Evolutionary conservation across 1,139 yeast species (phyloP), one percentile per base, ranked within the genome.

Genomic region (Zygosaccharomyces sapae): DNA sequence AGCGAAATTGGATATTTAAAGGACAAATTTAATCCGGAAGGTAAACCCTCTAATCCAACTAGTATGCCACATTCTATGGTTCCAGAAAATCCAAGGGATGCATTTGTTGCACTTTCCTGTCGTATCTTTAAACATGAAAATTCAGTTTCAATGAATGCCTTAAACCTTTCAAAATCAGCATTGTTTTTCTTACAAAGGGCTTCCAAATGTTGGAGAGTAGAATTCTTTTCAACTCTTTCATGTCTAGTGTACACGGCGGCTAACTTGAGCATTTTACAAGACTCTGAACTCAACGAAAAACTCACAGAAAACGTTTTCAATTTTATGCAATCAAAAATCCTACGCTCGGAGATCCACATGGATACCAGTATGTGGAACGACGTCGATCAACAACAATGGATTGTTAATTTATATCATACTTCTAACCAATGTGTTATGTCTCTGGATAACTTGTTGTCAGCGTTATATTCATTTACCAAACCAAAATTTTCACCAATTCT

Each of bases 401-500:
- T 68, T 5, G 67, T 71, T 2, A 75, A 77, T 52, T 61, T 83
- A 44, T 63, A 73, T 10, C 66, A 68, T 34, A 68, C 81, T 1
- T 81, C 79, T 51, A 72, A 72, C 43, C 74, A 75, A 41, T 66
- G 76, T 4, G 70, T 83, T 59, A 66, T 67, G 34, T 68, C 77
- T 4, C 65, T 85, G 10, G 74, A 74, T 47, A 74, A 70, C 29
- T 62, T 70, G 3, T 56, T 85, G 30, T 63, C 68, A 16, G 69
- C 69, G 18, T 67, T 86, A 1, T 80, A 77, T 55, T 75, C 74
- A 29, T 61, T 69, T 0, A 70, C 74, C 1, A 77, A 79, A 49
- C 90, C 94, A 0, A 79, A 76, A 55, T 79, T 86, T 55, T 80
- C 81, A 0, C 82, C 86, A 0, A 67, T 70, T 36, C 62, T 83